Evolutionary conservation across 805 yeast genomes (phyloP).

Genomic region (Ogataea nitratoaversa): DNA sequence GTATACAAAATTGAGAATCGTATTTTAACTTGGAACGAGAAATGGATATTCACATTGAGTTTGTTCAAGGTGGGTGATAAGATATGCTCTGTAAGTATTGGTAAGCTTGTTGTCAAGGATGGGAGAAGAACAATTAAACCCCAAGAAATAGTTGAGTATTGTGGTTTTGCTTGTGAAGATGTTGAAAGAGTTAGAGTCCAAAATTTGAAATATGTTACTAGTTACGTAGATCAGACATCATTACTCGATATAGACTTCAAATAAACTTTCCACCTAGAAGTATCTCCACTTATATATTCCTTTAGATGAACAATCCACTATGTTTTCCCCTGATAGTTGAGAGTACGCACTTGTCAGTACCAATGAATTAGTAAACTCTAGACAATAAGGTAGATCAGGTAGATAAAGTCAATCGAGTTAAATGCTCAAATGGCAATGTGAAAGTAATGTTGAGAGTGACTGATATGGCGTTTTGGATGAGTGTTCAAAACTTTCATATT

Average conservation of each 20-base stretch:
- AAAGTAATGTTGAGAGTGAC: no score
- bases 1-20: constrained; percentile 51
- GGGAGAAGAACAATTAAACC: constrained; percentile 76
- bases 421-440: no score
- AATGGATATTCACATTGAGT: constrained; percentile 75
- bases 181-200: constrained; percentile 38
- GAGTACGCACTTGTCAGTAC: no score
- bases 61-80: constrained; percentile 46
- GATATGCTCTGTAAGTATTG: constrained; percentile 53
- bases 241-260: constrained; percentile 7
- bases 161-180: constrained; percentile 53
- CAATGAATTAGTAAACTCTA: no score
- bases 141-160: constrained; percentile 46
- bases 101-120: constrained; percentile 78
- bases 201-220: constrained; percentile 38
- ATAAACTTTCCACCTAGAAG: neutral
- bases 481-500: no score
- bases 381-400: no score
- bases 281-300: neutral
- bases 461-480: no score
- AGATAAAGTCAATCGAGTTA: no score
- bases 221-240: constrained; percentile 29
- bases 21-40: constrained; percentile 78
- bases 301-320: neutral
- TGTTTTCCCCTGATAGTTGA: neutral